These are phyloP conservation scores for Gracilariopsis chorda DNA, from an alignment of 23 red algal species.

Conservation along the genomic window DNA sequence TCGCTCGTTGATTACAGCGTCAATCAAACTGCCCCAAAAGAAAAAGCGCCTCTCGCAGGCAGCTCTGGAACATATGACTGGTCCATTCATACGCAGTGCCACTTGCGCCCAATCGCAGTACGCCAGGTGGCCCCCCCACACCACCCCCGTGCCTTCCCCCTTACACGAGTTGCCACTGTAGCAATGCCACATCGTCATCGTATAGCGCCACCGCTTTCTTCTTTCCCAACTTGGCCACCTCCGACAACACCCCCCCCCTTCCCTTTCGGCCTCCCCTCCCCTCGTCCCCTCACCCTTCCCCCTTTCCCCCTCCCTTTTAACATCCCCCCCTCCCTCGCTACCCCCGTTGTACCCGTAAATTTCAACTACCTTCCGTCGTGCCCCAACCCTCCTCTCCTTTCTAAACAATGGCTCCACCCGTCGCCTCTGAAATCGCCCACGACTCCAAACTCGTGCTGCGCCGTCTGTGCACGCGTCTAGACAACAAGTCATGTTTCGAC, in stretches of 20 bases:
- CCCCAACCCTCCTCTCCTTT: too few species aligned
- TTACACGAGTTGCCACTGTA: background rate
- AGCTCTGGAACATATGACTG: too few species aligned
- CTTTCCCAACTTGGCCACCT: background rate
- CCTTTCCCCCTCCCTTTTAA: background rate
- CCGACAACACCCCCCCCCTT: background rate
- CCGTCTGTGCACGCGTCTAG: constrained; percentile 61
- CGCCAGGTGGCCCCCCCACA: background rate
- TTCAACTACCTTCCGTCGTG: too few species aligned
- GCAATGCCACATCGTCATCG: background rate
- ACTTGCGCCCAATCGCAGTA: background rate
- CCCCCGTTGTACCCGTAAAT: too few species aligned
- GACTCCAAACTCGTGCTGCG: constrained; percentile 53
- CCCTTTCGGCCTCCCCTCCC: background rate
- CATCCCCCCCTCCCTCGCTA: background rate
- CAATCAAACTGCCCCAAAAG: too few species aligned
- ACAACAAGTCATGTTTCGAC: constrained; percentile 94
- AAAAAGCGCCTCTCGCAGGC: background rate
- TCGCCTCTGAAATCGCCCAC: constrained; percentile 46
- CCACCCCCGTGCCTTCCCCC: background rate
- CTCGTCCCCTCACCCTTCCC: background rate
- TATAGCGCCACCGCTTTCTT: background rate
- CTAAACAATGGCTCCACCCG: constrained; percentile 26
- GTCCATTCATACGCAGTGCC: too few species aligned
- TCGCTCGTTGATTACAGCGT: too few species aligned